Base-by-base conservation (phyloP, 2,329 filamentous ascomycete species). In the Rutstroemia sp. region DNA sequence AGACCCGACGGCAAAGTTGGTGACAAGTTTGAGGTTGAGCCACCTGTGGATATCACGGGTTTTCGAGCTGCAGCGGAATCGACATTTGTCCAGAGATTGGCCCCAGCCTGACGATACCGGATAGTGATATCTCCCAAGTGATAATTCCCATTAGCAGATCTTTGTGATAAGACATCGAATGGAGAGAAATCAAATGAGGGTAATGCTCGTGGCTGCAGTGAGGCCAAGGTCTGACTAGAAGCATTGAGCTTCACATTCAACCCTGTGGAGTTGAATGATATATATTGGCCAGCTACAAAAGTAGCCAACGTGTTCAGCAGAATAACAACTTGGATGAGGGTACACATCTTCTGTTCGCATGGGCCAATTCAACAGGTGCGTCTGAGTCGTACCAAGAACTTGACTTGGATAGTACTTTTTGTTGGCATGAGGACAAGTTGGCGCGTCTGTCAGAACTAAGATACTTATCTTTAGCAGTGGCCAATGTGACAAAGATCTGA, bases 41-140 rank as follows among this genome's bases (percentile, higher is more conserved):
- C 18, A 18, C 52, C 45, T 8, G 78, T 62, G 0, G 66, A 61
- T 61, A 63, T 63, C 23, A 61, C 62, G 1, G 68, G 51, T 0
- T 73, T 27, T 10, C 77, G 72, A 10, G 69, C 62, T 1, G 68
- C 62, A 0, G 79, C 73, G 4, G 79, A 77, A 61, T 81, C 74
- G 10, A 72, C 73, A 10, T 71, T 67, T 2, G 69, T 73, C 80
- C 81, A 83, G 2, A 61, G 51, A 1, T 60, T 66, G 12, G 57
- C 54, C 5, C 70, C 71, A 1, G 65, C 66, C 2, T 68, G 61
- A n/a, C 79, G 77, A 63, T 80, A 83, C 12, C 79, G 75, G 46
- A 79, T 73, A 0, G 78, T 82, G 41, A 84, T 70, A 48, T 84
- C 81, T 4, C 81, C 81, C 62, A 78, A 77, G 64, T 84, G 81